phyloP scores from a whole-genome alignment of 2,329 filamentous ascomycete genomes.

The Colletotrichum tofieldiae region DNA sequence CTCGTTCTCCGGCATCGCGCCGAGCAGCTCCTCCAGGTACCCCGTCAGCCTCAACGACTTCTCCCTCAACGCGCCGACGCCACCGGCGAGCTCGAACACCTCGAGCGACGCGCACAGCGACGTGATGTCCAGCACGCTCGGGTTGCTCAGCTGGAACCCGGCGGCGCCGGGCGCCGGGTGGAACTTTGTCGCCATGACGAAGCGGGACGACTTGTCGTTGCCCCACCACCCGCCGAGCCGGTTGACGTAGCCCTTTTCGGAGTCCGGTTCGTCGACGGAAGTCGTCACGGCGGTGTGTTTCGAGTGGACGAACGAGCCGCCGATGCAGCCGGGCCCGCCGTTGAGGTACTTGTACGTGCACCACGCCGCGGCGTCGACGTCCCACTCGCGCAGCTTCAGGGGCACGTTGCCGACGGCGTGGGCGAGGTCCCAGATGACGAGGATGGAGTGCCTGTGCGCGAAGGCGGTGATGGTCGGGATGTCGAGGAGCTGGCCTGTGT shows the following conservation, averaged over 20 bases:
- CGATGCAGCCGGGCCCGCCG: conserved; percentile 86
- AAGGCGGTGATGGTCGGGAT: conserved; percentile 84
- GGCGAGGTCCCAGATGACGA: conserved; percentile 90
- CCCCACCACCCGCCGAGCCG: conserved; percentile 91
- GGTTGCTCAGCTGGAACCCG: conserved; percentile 90
- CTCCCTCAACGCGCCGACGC: conserved; percentile 71
- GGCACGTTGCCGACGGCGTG: conserved; percentile 90
- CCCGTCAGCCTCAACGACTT: conserved; percentile 79
- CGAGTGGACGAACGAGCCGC: conserved; percentile 85
- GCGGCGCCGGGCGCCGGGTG: conserved; percentile 82
- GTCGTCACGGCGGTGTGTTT: conserved; percentile 73
- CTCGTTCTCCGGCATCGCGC: conserved; percentile 48
- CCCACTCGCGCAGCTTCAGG: conserved; percentile 86
- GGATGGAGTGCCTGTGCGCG: conserved; percentile 79
- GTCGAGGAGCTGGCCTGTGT: conserved; percentile 91
- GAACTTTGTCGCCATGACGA: conserved; percentile 88
- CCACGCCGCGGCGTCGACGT: conserved; percentile 93
- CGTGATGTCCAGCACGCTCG: conserved; percentile 80
- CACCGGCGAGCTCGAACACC: conserved; percentile 78
- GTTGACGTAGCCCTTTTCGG: conserved; percentile 68
- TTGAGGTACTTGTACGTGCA: conserved; percentile 97
- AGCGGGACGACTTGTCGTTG: conserved; percentile 81
- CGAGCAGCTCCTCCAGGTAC: conserved; percentile 78
- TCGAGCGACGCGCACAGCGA: conserved; percentile 79
- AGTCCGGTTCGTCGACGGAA: conserved; percentile 55